Evolutionary conservation across 2,329 filamentous ascomycete species (phyloP), one percentile per base, ranked within the genome.

Genomic region (Colletotrichum siamense): DNA sequence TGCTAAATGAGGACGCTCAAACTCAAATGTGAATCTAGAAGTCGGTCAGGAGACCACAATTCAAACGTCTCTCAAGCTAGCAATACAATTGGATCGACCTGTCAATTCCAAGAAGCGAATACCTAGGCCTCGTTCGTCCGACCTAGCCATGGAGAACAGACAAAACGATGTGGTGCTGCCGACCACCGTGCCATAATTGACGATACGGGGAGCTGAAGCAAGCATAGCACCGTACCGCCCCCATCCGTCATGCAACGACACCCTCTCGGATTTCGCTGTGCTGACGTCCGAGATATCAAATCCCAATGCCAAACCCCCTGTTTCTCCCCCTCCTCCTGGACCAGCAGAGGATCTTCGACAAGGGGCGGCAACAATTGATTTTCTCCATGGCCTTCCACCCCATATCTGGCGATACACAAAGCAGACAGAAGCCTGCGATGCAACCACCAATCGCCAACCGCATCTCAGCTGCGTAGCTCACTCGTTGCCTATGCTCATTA

Each of bases 41-140:
- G 34, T 73, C 64, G 64, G 70, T 76, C 73, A 76, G 63, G 22
- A 69, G 69, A 73, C 69, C 73, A 52, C 34, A 55, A 26, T 64
- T 24, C 24, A 36, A 52, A 36, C 69, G 24, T 34, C 36, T 22
- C 26, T 30, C 71, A 30, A 55, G 64, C 32, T 15, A 65, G 22
- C 22, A 59, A 13, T 22, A 24, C 16, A 22, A 59, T 49, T 34
- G 63, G 61, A 65, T 65, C 69, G 69, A 63, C 28, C 62, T 65
- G 28, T 24, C 10, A 63, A 49, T 62, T 22, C 26, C 30, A 10
- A 63, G 55, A n/a, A 49, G 4, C 28, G 39, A 26, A 61, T 36
- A 69, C 39, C 18, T n/a, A 44, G 15, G 52, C 26, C 57, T 59
- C 28, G 34, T 52, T 36, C 26, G 36, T 69, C 34, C 15, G 32